A percentile compares a stretch with the other conserved stretches of the same genome.
phyloP scores from a whole-genome alignment of 306 rosid species.

The Coriaria nepalensis region DNA sequence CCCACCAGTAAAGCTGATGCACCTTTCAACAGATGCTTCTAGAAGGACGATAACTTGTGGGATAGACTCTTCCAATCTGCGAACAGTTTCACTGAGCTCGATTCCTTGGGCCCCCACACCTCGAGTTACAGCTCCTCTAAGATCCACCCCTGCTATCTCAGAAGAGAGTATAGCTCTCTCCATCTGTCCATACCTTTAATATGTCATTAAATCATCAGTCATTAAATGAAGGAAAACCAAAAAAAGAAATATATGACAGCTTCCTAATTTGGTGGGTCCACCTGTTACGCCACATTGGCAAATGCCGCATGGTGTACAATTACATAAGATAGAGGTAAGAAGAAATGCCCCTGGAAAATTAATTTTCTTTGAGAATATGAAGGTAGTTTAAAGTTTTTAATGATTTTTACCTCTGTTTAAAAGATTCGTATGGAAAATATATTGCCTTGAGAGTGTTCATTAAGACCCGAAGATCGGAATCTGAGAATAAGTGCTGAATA shows the following conservation, averaged over 20 bases:
- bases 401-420: slow-evolving; percentile 65
- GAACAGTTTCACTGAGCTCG: slow-evolving; percentile 98
- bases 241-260: no score
- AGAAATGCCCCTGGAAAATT: neutral
- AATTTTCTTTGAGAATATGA: neutral
- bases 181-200: slow-evolving; percentile 86
- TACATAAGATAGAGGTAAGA: no score
- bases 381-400: neutral
- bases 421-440: slow-evolving; percentile 78
- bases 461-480: slow-evolving; percentile 52
- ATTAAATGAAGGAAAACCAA: slow-evolving; percentile 17
- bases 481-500: slow-evolving; percentile 85
- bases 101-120: slow-evolving; percentile 98
- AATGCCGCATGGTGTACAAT: no score
- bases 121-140: slow-evolving; percentile 96
- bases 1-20: slow-evolving; percentile 93
- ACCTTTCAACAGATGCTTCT: slow-evolving; percentile 94
- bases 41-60: slow-evolving; percentile 87
- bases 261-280: no score
- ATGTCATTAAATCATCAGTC: slow-evolving; percentile 11
- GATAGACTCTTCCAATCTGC: slow-evolving; percentile 99
- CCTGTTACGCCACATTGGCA: no score
- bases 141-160: slow-evolving; percentile 88
- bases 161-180: slow-evolving; percentile 93
- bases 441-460: slow-evolving; percentile 74